Percentiles rank a stretch among this genome's conserved stretches.
These are phyloP conservation scores for Fusarium sp. DNA, from an alignment of 2,329 filamentous ascomycete species.

Conservation along the genomic window DNA sequence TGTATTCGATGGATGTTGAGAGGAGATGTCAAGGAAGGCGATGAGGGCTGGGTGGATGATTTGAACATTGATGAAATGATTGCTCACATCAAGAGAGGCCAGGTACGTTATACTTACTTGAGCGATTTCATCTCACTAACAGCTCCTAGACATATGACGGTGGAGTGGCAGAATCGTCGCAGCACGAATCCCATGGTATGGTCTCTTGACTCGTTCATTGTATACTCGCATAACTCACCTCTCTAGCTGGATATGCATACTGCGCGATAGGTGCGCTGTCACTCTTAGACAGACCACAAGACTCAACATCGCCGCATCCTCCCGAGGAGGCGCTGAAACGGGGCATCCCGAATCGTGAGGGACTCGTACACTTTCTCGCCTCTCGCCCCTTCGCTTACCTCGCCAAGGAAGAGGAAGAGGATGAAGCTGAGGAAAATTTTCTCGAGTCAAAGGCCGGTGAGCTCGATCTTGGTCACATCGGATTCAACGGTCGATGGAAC, in stretches of 20 bases:
- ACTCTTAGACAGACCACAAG: conserved; percentile 71
- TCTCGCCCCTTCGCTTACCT: conserved; percentile 70
- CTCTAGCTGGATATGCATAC: conserved; percentile 84
- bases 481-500: conserved; percentile 90
- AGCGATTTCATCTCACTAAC: not conserved
- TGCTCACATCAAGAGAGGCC: conserved; percentile 72
- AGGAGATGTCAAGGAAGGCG: conserved; percentile 61
- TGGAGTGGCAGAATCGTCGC: conserved; percentile 79
- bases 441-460: conserved; percentile 47
- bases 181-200: conserved; percentile 84
- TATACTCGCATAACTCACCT: conserved; percentile 4
- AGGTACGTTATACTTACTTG: conserved; percentile 45
- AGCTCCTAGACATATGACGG: conserved; percentile 77
- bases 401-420: conserved; percentile 55
- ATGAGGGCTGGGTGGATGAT: conserved; percentile 68
- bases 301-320: conserved; percentile 30
- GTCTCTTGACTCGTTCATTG: not conserved
- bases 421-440: conserved; percentile 54
- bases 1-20: conserved; percentile 83
- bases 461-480: conserved; percentile 60
- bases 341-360: conserved; percentile 46
- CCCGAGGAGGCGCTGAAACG: conserved; percentile 44
- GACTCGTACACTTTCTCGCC: conserved; percentile 64
- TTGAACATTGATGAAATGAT: conserved; percentile 77
- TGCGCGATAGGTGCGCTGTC: conserved; percentile 82